Percentiles rank a stretch among this genome's conserved stretches.
Evolutionary conservation across 768 basidiomycete genomes (phyloP).

Genomic region (Agrocybe praecox): DNA sequence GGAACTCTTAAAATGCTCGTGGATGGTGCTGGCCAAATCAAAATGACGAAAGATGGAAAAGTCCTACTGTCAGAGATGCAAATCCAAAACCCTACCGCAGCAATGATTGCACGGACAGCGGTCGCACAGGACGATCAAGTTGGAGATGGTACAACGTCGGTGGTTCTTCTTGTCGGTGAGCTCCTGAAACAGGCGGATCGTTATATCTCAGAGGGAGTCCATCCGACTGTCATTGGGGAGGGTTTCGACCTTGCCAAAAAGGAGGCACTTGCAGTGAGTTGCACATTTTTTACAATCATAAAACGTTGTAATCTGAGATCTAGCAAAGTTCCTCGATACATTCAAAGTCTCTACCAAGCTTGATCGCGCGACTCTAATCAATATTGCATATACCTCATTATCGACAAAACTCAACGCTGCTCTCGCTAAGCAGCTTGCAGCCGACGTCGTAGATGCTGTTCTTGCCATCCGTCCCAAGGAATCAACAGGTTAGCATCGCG

Average conservation of each 20-base stretch:
- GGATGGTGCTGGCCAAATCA: conserved; percentile 96
- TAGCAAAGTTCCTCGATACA: conserved; percentile 81
- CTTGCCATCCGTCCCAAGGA: conserved; percentile 78
- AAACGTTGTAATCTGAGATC: background rate
- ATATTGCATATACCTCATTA: conserved; percentile 94
- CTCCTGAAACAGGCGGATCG: conserved; percentile 97
- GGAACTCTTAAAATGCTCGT: conserved; percentile 99
- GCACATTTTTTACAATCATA: conserved; percentile 4
- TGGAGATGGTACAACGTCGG: conserved; percentile 97
- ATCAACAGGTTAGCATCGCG: conserved; percentile 46
- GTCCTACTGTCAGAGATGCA: conserved; percentile 99
- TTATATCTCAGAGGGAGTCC: conserved; percentile 96
- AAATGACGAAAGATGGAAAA: conserved; percentile 99
- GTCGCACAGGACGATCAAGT: conserved; percentile 99
- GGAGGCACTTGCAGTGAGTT: conserved; percentile 79
- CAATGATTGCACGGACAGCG: conserved; percentile 98
- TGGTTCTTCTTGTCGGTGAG: conserved; percentile 94
- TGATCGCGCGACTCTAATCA: conserved; percentile 90
- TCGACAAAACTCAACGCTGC: conserved; percentile 86
- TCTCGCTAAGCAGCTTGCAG: conserved; percentile 86
- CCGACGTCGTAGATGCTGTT: conserved; percentile 95
- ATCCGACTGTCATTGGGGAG: conserved; percentile 93
- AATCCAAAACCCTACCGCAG: conserved; percentile 98
- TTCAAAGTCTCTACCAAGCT: conserved; percentile 81
- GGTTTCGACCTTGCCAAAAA: conserved; percentile 99